These are phyloP conservation scores for Clarkia xantiana DNA, from an alignment of 345 rosid species.

Conservation along the genomic window DNA sequence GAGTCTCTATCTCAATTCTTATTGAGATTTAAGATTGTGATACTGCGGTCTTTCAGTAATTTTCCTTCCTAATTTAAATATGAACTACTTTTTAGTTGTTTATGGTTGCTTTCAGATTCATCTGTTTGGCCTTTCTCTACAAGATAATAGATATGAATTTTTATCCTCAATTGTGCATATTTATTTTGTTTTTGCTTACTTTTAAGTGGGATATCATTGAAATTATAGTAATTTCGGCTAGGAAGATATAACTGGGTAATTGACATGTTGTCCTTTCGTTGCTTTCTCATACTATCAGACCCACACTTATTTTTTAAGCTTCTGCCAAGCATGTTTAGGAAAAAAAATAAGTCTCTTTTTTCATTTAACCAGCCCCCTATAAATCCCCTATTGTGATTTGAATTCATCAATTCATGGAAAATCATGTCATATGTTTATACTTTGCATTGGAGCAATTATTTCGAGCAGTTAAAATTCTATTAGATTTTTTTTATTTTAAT, in stretches of 20 bases:
- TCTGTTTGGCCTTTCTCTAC: constrained; percentile 3
- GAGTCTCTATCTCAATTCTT: constrained; percentile 14
- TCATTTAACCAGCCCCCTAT: no score
- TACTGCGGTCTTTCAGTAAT: no score
- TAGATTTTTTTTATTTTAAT: no score
- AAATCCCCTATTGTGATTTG: no score
- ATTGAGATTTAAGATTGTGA: not conserved
- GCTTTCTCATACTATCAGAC: not conserved
- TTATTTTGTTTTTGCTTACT: constrained; percentile 9
- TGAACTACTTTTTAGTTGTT: constrained; percentile 1
- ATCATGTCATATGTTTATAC: no score
- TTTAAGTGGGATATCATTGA: constrained; percentile 3
- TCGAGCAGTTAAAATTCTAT: no score
- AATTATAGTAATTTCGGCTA: not conserved
- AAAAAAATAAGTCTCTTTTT: no score
- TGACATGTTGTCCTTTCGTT: constrained; percentile 15
- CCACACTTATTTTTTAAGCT: no score
- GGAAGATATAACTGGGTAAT: not conserved
- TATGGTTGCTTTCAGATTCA: constrained; percentile 12
- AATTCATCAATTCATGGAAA: no score
- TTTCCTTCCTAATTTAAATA: no score
- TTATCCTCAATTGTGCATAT: constrained; percentile 3
- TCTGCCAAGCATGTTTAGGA: no score
- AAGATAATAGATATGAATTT: constrained; percentile 4
- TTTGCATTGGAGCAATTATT: no score